phyloP scores from a whole-genome alignment of 805 yeast genomes.

The Candida adriatica region DNA sequence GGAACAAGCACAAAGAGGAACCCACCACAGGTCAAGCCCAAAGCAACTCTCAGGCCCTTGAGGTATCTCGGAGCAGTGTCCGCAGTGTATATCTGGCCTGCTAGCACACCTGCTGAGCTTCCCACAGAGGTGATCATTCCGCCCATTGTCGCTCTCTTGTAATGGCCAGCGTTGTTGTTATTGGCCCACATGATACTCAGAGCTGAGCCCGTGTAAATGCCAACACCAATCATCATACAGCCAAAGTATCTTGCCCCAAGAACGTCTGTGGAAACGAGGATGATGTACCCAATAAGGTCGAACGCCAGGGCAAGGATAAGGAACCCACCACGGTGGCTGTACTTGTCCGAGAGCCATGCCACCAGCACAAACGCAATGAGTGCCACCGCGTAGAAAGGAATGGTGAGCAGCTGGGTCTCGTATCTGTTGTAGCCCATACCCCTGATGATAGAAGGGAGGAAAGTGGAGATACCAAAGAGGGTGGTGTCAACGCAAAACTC shows the following conservation, averaged over 20 bases:
- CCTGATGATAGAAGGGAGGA: slow-evolving; percentile 38
- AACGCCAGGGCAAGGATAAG: slow-evolving; percentile 28
- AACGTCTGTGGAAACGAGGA: slow-evolving; percentile 26
- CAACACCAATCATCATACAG: slow-evolving; percentile 31
- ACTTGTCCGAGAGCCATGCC: slow-evolving; percentile 27
- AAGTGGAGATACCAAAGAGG: slow-evolving; percentile 38
- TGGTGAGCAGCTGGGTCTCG: slow-evolving; percentile 36
- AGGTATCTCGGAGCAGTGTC: slow-evolving; percentile 34
- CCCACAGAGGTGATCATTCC: slow-evolving; percentile 32
- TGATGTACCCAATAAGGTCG: slow-evolving; percentile 27
- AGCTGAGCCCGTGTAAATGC: slow-evolving; percentile 34
- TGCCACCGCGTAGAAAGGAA: slow-evolving; percentile 35
- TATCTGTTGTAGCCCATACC: slow-evolving; percentile 36
- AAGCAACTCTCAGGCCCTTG: slow-evolving; percentile 24
- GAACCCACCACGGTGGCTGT: slow-evolving; percentile 29
- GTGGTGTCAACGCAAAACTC: slow-evolving; percentile 39
- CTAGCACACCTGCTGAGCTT: slow-evolving; percentile 30
- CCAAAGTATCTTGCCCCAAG: slow-evolving; percentile 33
- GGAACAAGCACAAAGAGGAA: slow-evolving; percentile 13
- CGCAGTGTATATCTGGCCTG: slow-evolving; percentile 31
- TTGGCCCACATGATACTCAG: slow-evolving; percentile 34
- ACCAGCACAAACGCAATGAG: slow-evolving; percentile 26
- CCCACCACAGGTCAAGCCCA: slow-evolving; percentile 18
- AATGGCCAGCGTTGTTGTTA: slow-evolving; percentile 33
- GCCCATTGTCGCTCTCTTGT: slow-evolving; percentile 33